Base-by-base conservation (phyloP, 495 filamentous ascomycete species). In the Chlorociboria aeruginascens region DNA sequence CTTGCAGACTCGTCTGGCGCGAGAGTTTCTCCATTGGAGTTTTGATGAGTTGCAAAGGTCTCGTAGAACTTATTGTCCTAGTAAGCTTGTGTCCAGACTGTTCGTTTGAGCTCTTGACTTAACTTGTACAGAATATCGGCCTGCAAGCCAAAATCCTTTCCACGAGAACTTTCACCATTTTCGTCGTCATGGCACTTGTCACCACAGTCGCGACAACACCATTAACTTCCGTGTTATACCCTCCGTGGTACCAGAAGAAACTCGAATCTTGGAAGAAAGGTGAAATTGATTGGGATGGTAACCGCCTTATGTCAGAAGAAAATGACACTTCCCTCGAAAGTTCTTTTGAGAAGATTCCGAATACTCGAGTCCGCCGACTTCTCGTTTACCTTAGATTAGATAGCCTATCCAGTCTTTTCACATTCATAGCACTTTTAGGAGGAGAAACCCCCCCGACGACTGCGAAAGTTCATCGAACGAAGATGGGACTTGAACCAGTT, bases 41-140 rank as follows among this genome's bases (percentile, higher is more conserved):
- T 34, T 62, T 98, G 62, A 98, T 98, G 92, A 94, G 87, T 61
- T 98, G 92, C 64, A 98, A 98, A 62, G 92, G 92, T 46, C 71
- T 98, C 42, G 86, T 96, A 0, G 92, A 98, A 64, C 69, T 96
- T 41, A 98, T 98, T 65, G 90, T 96, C 3, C 60, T 98, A 63
- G 88, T 93, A 71, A 69, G 79, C 38, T 6, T 8, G 3, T 9
- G 10, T 36, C 20, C n/a, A 32, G 11, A 16, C 13, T 30, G 7
- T 14, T 40, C 10, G n/a, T 34, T 8, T 16, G 11, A 9, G 33
- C 16, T 14, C 32, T 32, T 29, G 20, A 43, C 45, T 43, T 43
- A 8, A 36, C 28, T 4, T 25, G 32, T 48, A 45, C 48, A 93
- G 85, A 98, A 98, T 56, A 95, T 98, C 57, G 92, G 92, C 20